A percentile compares a stretch with the other conserved stretches of the same genome.
These are phyloP conservation scores for Erodium moschatum DNA, from an alignment of 441 rosid species.

Conservation along the genomic window DNA sequence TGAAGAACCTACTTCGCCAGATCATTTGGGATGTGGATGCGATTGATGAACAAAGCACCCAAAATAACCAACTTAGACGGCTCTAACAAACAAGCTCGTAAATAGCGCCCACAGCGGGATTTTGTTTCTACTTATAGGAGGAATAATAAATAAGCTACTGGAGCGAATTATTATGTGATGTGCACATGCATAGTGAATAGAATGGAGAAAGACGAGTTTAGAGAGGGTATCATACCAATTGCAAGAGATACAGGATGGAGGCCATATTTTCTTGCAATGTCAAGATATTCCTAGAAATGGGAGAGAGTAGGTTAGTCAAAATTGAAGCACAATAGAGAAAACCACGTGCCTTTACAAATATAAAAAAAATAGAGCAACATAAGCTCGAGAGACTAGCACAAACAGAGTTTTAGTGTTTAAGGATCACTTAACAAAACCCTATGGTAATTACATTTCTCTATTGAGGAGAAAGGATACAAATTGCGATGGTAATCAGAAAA, in stretches of 20 bases:
- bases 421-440: no score
- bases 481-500: not conserved
- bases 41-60: not conserved
- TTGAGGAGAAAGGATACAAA: not conserved
- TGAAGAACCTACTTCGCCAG: not conserved
- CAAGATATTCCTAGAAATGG: conserved; percentile 36
- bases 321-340: not conserved
- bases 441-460: no score
- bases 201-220: not conserved
- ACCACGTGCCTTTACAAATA: not conserved
- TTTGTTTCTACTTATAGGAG: no score
- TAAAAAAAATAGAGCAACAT: not conserved
- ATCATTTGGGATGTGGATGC: not conserved
- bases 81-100: no score
- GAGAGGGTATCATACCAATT: conserved; percentile 30
- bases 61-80: no score
- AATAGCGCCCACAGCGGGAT: no score
- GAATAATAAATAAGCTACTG: no score
- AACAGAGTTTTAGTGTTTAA: not conserved
- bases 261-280: conserved; percentile 34
- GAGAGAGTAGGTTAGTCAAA: conserved; percentile 1
- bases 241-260: conserved; percentile 51
- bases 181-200: no score
- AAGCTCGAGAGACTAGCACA: not conserved
- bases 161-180: no score